These are phyloP conservation scores for Pseudogymnoascus sp. DNA, from an alignment of 2,329 filamentous ascomycete species.

Conservation along the genomic window DNA sequence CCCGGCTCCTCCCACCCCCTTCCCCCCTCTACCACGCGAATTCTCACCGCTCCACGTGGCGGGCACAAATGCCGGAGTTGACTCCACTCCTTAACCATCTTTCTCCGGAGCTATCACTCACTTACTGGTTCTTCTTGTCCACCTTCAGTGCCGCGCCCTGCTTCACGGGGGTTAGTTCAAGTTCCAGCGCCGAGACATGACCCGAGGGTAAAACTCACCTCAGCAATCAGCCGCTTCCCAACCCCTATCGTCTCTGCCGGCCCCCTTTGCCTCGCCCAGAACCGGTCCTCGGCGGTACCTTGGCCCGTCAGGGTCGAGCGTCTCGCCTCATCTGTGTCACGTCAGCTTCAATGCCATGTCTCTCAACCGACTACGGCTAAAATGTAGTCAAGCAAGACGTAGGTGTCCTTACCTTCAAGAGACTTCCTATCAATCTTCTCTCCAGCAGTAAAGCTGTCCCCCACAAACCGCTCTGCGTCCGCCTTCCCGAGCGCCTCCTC, in stretches of 20 bases:
- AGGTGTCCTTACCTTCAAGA: conserved; percentile 49
- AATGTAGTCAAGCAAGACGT: conserved; percentile 12
- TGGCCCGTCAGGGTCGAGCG: conserved; percentile 41
- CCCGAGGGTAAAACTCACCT: not conserved
- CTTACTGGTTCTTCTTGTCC: not conserved
- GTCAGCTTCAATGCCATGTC: conserved; percentile 52
- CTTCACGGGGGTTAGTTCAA: not conserved
- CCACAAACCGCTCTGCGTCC: conserved; percentile 40
- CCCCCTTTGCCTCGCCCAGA: conserved; percentile 51
- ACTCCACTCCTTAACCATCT: not conserved
- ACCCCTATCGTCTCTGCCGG: conserved; percentile 47
- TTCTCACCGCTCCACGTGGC: not conserved
- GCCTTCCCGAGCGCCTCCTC: conserved; percentile 61
- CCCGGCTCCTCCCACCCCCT: not conserved
- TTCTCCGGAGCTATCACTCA: not conserved
- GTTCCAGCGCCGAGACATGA: not conserved
- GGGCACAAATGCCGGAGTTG: not conserved
- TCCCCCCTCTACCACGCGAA: not conserved
- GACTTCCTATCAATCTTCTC: conserved; percentile 57
- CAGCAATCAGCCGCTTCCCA: conserved; percentile 41
- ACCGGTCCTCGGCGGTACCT: conserved; percentile 43
- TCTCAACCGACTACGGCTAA: conserved; percentile 35
- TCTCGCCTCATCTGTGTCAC: conserved; percentile 50
- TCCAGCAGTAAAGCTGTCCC: conserved; percentile 41
- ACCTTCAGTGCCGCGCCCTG: not conserved